phyloP scores from a whole-genome alignment of 2,329 filamentous ascomycete genomes.

The Diaporthe ilicicola region DNA sequence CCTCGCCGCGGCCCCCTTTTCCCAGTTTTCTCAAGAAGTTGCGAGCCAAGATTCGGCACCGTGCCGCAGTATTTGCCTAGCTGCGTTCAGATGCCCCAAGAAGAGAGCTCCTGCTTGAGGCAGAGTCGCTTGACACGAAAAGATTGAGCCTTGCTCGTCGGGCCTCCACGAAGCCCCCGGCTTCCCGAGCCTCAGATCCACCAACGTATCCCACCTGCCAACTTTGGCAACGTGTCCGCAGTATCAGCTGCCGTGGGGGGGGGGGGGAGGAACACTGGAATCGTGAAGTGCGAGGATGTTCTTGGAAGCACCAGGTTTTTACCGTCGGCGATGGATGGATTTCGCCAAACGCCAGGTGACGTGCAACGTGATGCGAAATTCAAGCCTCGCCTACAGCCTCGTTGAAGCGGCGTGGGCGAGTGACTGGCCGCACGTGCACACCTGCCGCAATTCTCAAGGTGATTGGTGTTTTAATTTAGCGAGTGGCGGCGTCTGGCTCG shows the following conservation, averaged over 20 bases:
- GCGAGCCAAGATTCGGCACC: constrained; percentile 13
- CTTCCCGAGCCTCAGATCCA: constrained; percentile 25
- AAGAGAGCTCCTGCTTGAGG: neutral
- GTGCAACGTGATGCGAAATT: neutral
- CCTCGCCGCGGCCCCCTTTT: neutral
- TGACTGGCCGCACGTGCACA: neutral
- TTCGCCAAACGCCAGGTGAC: neutral
- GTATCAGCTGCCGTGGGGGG: constrained; percentile 2
- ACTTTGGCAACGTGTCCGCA: constrained; percentile 12
- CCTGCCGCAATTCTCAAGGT: neutral
- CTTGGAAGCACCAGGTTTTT: neutral
- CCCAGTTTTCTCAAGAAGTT: neutral
- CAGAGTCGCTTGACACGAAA: constrained; percentile 10
- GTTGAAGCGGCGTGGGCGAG: constrained; percentile 10
- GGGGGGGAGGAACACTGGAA: neutral
- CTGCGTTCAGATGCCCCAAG: neutral
- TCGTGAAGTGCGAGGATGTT: neutral
- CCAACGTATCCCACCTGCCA: constrained; percentile 20
- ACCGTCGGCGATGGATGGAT: neutral
- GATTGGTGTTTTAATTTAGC: neutral
- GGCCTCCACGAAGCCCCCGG: constrained; percentile 10
- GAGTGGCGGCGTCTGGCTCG: constrained; percentile 8
- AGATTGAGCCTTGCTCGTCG: constrained; percentile 12
- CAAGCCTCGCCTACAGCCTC: constrained; percentile 30
- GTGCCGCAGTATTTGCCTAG: neutral